phyloP scores from a whole-genome alignment of 495 filamentous ascomycete genomes.

The Cenococcum geophilum region DNA sequence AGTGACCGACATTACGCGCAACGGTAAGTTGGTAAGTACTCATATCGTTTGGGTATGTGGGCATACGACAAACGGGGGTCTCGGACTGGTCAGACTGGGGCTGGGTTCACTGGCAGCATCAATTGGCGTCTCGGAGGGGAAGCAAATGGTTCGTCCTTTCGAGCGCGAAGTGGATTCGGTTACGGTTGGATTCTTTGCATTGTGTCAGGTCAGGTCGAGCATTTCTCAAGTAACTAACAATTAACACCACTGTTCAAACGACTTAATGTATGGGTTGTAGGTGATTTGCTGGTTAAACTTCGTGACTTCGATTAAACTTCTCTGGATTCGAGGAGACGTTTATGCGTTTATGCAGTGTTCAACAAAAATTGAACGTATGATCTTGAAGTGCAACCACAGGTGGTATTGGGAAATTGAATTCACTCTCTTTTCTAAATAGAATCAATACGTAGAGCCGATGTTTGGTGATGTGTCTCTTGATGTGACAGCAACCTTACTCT shows the following conservation, averaged over 20 bases:
- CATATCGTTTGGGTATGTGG: conserved; percentile 25
- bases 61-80: neutral
- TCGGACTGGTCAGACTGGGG: neutral
- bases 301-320: too few species aligned
- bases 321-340: too few species aligned
- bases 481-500: too few species aligned
- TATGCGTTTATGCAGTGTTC: too few species aligned
- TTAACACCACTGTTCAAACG: conserved; percentile 7
- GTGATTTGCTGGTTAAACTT: too few species aligned
- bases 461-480: too few species aligned
- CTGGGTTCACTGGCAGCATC: conserved; percentile 4
- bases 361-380: too few species aligned
- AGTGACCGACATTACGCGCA: conserved; percentile 32
- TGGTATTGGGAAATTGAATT: too few species aligned
- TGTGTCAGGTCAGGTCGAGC: neutral
- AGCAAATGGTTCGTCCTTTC: neutral
- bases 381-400: too few species aligned
- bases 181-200: neutral
- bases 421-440: too few species aligned
- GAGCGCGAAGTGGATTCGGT: conserved; percentile 7
- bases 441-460: too few species aligned
- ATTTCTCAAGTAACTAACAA: neutral
- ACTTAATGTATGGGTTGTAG: neutral
- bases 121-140: conserved; percentile 4
- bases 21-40: conserved; percentile 34